phyloP scores from a whole-genome alignment of 2,329 filamentous ascomycete genomes.

The Alternaria panax region DNA sequence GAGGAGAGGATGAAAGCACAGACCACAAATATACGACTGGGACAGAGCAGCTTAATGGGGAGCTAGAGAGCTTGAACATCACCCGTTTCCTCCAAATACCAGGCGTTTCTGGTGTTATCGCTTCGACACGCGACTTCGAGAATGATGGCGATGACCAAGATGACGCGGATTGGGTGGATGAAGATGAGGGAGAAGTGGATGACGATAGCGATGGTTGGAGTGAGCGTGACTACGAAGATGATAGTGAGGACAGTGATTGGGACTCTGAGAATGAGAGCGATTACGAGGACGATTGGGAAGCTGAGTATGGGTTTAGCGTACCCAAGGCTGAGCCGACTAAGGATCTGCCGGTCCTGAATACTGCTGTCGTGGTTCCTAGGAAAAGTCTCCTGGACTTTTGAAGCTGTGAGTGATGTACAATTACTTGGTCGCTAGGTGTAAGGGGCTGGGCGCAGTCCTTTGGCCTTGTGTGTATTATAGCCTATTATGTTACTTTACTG shows the following conservation, averaged over 20 bases:
- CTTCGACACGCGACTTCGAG: slow-evolving; percentile 4
- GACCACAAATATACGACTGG: not conserved
- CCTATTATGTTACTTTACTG: not conserved
- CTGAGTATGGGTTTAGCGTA: slow-evolving; percentile 10
- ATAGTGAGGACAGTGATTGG: slow-evolving; percentile 15
- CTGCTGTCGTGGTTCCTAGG: slow-evolving; percentile 1
- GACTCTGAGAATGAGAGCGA: slow-evolving; percentile 17
- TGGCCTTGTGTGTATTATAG: not conserved
- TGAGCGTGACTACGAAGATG: slow-evolving; percentile 14
- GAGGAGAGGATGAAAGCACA: not conserved
- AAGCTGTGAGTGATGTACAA: not conserved
- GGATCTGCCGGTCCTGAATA: not conserved
- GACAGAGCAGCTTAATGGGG: slow-evolving; percentile 1
- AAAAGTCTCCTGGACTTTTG: slow-evolving; percentile 12
- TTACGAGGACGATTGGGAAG: slow-evolving; percentile 19
- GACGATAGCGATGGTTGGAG: slow-evolving; percentile 9
- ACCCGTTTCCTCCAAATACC: not conserved
- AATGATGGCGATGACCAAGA: slow-evolving; percentile 9
- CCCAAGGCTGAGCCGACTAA: not conserved
- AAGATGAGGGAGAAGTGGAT: not conserved
- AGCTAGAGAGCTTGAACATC: not conserved
- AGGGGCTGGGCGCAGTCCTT: not conserved
- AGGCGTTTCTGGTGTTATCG: not conserved
- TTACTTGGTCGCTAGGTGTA: not conserved
- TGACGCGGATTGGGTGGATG: slow-evolving; percentile 6